Evolutionary conservation across 306 rosid genomes (phyloP).

Genomic region (Senna siamea): DNA sequence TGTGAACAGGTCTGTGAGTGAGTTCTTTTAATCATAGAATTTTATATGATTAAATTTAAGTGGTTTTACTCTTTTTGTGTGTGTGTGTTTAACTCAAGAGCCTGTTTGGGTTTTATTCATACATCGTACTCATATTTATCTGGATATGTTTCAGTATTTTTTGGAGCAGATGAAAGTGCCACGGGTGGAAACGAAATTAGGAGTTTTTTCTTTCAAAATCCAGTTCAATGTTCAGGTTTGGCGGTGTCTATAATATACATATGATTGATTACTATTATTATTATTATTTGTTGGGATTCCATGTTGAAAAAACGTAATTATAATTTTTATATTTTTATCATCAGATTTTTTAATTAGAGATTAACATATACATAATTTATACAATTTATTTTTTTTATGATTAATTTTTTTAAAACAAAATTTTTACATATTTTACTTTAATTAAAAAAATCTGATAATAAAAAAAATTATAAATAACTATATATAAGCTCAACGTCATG

Average conservation of each 20-base stretch:
- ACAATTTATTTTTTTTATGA: too few relatives aligned
- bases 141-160: conserved; percentile 66
- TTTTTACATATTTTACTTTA: too few relatives aligned
- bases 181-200: conserved; percentile 93
- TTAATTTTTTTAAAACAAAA: too few relatives aligned
- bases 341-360: too few relatives aligned
- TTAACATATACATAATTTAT: too few relatives aligned
- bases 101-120: neutral
- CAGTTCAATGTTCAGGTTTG: conserved; percentile 94
- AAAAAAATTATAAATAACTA: too few relatives aligned
- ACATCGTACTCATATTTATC: conserved; percentile 20
- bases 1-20: conserved; percentile 87
- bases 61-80: neutral
- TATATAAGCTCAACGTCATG: too few relatives aligned
- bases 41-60: conserved; percentile 12
- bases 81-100: conserved; percentile 26
- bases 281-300: too few relatives aligned
- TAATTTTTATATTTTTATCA: too few relatives aligned
- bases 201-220: conserved; percentile 94
- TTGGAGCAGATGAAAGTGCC: conserved; percentile 98
- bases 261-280: too few relatives aligned
- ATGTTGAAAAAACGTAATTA: too few relatives aligned
- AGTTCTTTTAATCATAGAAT: conserved; percentile 34
- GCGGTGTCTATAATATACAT: conserved; percentile 46
- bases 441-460: too few relatives aligned